Percentiles rank a stretch among this genome's conserved stretches.
These are phyloP conservation scores for Bruguiera sexangula DNA, from an alignment of 345 rosid species.

Conservation along the genomic window DNA sequence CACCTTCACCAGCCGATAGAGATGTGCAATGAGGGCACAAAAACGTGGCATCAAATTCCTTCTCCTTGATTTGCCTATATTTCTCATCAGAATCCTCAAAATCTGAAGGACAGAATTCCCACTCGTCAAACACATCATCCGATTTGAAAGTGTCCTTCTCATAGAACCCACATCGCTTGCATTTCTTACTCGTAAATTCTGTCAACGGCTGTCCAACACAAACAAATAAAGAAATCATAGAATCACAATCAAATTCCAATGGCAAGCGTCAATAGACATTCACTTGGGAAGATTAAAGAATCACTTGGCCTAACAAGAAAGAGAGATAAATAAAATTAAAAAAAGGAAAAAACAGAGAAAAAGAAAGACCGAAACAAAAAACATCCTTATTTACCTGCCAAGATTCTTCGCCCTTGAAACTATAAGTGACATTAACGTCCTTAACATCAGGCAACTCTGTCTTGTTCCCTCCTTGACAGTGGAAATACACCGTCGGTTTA, in stretches of 20 bases:
- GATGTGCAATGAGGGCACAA: constrained; percentile 53
- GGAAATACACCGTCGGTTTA: constrained; percentile 28
- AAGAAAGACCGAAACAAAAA: background rate
- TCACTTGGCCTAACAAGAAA: background rate
- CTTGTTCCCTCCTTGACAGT: constrained; percentile 24
- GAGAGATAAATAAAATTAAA: background rate
- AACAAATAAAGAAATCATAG: background rate
- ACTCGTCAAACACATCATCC: constrained; percentile 74
- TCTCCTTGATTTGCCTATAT: constrained; percentile 40
- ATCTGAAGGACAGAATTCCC: constrained; percentile 90
- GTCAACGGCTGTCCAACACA: constrained; percentile 57
- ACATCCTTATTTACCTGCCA: constrained; percentile 19
- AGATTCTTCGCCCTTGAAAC: constrained; percentile 31
- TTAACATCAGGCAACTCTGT: constrained; percentile 27
- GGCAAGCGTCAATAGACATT: background rate
- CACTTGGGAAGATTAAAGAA: background rate
- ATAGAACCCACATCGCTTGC: constrained; percentile 95
- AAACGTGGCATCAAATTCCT: constrained; percentile 68
- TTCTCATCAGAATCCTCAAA: constrained; percentile 53
- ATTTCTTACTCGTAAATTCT: constrained; percentile 49
- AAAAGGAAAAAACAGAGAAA: background rate
- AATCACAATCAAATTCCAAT: background rate
- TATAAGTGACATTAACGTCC: constrained; percentile 19
- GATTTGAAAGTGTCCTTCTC: constrained; percentile 51
- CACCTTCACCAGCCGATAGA: constrained; percentile 41